Base-by-base conservation (phyloP, 148 eudicot genomes). In the Drosera capensis region DNA sequence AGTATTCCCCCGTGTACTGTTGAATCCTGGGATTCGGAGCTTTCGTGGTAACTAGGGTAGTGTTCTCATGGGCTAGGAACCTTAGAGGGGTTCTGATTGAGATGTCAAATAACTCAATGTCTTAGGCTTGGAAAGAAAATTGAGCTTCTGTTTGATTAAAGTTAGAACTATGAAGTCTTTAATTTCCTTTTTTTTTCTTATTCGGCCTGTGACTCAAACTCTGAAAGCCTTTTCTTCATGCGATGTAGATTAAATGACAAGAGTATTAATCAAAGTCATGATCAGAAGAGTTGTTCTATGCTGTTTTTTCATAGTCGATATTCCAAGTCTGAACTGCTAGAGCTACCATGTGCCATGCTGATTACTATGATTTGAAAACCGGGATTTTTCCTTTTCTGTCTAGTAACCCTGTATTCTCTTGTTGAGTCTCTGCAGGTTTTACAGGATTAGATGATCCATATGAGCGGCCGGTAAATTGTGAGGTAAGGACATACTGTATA, bases 361-460 rank as follows among this genome's bases (percentile, higher is more conserved):
- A n/a, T n/a, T n/a, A n/a, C n/a, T 34, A 34, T 34, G 38, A 8
- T 11, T 14, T 34, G 9, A 34, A 34, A 8, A 34, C n/a, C 2
- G n/a, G 2, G 7, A 14, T 34, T 48, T 23, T 18, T 48, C 4
- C 1, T 15, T 9, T 23, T 45, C 30, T 23, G 29, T 24, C 9
- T 23, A 23, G 13, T 41, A 41, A 16, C 14, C 31, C 0, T 23
- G 17, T 13, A 12, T 23, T 12, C 30, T 1, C 7, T 8, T 20
- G 21, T 15, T 51, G 15, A 31, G 21, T 23, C 31, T 29, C 63
- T 67, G 64, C 82, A 90, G 99, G 85, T 58, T 90, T 90, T 57
- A 90, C 99, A 0, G 99, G 99, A 45, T 56, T 90, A 45, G 99
- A 90, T 60, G 99, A 90, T 67, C 99, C 95, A 25, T 90, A 90